phyloP scores from a whole-genome alignment of 2,329 filamentous ascomycete species.

The Alternaria atra region DNA sequence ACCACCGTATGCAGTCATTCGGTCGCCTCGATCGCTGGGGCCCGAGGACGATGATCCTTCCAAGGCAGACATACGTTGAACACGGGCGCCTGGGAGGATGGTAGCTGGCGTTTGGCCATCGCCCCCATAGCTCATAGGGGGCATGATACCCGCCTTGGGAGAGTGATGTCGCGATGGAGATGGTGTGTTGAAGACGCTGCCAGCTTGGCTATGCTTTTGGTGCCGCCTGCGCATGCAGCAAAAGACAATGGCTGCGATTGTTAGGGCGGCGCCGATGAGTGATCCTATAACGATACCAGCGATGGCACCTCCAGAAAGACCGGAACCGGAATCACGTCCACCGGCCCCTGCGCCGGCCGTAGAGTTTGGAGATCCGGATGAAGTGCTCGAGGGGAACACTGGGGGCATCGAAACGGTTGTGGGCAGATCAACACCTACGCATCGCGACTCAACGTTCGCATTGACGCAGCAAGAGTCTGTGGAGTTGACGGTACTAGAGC shows the following conservation, averaged over 20 bases:
- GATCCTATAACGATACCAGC: constrained; percentile 90
- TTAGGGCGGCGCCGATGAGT: constrained; percentile 72
- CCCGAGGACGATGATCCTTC: constrained; percentile 72
- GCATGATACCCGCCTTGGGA: constrained; percentile 43
- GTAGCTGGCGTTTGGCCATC: constrained; percentile 48
- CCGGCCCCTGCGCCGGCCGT: constrained; percentile 32
- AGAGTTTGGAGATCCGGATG: constrained; percentile 60
- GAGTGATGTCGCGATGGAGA: constrained; percentile 65
- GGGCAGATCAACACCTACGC: constrained; percentile 79
- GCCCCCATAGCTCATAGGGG: constrained; percentile 54
- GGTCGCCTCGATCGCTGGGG: constrained; percentile 48
- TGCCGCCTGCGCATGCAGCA: constrained; percentile 68
- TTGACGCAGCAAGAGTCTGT: constrained; percentile 96
- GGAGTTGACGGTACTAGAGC: constrained; percentile 82
- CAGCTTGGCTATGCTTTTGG: constrained; percentile 67
- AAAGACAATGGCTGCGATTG: constrained; percentile 70
- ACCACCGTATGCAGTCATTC: constrained; percentile 33
- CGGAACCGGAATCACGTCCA: constrained; percentile 48
- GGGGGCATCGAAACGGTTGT: constrained; percentile 69
- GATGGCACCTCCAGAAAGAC: constrained; percentile 84
- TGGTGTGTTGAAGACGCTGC: constrained; percentile 89
- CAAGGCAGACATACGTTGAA: constrained; percentile 94
- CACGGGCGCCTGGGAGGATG: constrained; percentile 83
- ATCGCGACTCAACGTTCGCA: constrained; percentile 76
- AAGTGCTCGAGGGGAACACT: constrained; percentile 68